Conservation (phyloP, 768 basidiomycete species). For the Scleroderma citrinum region DNA sequence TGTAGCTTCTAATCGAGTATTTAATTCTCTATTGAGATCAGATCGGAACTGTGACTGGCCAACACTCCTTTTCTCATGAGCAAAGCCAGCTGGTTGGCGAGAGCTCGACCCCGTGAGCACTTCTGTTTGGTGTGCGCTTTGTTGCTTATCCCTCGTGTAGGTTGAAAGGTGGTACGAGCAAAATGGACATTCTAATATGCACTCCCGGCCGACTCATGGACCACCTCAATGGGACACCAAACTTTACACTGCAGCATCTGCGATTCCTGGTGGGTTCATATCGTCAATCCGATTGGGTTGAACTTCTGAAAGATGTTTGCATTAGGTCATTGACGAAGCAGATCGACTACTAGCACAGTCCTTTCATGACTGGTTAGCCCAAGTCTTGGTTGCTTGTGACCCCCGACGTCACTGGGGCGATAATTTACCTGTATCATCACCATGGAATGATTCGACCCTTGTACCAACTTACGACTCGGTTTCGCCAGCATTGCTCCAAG, state of each 20-base stretch:
- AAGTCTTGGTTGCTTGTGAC: constrained; percentile 72
- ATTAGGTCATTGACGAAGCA: constrained; percentile 93
- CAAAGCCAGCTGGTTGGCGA: constrained; percentile 75
- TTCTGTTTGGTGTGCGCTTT: background rate
- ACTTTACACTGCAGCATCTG: constrained; percentile 90
- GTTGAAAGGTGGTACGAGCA: constrained; percentile 80
- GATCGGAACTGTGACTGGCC: constrained; percentile 84
- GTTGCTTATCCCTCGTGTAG: constrained; percentile 30
- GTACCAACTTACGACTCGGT: constrained; percentile 37
- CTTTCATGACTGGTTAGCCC: constrained; percentile 92
- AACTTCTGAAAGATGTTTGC: background rate
- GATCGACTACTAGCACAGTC: constrained; percentile 93
- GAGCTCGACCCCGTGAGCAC: constrained; percentile 42
- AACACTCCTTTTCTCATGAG: constrained; percentile 91
- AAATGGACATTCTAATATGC: constrained; percentile 89
- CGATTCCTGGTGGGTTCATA: constrained; percentile 76
- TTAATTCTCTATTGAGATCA: constrained; percentile 17
- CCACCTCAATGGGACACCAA: constrained; percentile 80
- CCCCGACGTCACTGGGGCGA: constrained; percentile 27
- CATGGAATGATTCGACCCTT: constrained; percentile 4
- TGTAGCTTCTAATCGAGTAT: background rate
- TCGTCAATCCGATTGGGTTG: background rate
- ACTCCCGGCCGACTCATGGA: constrained; percentile 96
- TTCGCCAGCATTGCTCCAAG: constrained; percentile 51
- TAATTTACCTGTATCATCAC: background rate